Evolutionary conservation across 2,329 filamentous ascomycete species (phyloP), one percentile per base, ranked within the genome.

Genomic region (Waltergamsia citrina): DNA sequence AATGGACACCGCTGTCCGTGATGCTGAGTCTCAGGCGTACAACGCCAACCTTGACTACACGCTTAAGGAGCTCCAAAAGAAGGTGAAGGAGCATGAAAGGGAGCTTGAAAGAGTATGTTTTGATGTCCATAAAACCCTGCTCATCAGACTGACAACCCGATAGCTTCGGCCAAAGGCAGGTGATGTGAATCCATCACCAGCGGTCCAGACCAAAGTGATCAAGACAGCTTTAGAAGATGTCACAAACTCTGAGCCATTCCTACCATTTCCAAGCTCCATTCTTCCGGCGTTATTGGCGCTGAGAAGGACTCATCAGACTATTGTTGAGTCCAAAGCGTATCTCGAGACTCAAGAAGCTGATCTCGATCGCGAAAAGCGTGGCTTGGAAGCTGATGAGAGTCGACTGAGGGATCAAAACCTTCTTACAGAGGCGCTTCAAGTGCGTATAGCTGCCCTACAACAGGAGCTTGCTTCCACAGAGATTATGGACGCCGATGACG

Each of bases 221-320:
- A 78, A 74, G 45, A 59, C 65, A 32, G 82, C 81, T 4, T 85
- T 87, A 46, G 69, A 75, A 34, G 67, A 70, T 12, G 60, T 86
- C 30, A 69, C 74, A 10, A 60, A 70, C 28, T 65, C 69, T 11
- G 68, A 78, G 33, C 78, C 81, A 7, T 75, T 76, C 44, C 60
- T 90, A 16, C 84, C 85, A 3, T 64, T 68, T 17, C 61, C 74
- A 8, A 73, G 70, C 32, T 90, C 85, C 15, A 65, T 79, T 6
- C 56, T 92, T 6, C 82, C 84, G 4, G 74, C 78, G 6, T 63
- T 93, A 5, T 52, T 92, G 26, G 83, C 85, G 6, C 57, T 86
- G 35, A 76, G 81, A 33, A 76, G 72, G 45, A 78, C 80, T 3
- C 69, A 79, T 38, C 65, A 71, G 37, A 77, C 76, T 12, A 71